phyloP scores from a whole-genome alignment of 1,284 basidiomycete genomes.

The Irpex sp. region DNA sequence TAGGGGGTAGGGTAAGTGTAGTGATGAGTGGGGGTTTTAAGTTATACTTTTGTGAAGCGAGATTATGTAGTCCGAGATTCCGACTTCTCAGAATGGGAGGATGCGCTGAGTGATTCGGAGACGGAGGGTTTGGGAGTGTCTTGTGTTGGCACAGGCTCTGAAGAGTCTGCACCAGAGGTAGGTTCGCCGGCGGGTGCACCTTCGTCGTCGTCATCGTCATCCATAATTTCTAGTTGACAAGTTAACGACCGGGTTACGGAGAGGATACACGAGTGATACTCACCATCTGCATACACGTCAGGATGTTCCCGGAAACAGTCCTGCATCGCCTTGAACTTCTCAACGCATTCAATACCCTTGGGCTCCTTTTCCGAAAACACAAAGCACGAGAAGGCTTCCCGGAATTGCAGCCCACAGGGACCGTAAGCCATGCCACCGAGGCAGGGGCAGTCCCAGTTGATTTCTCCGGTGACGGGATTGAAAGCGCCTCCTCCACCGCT shows the following conservation, averaged over 20 bases:
- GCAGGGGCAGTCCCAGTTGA: constrained; percentile 98
- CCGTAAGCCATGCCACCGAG: constrained; percentile 98
- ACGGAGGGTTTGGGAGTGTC: background rate
- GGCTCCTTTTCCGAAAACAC: constrained; percentile 93
- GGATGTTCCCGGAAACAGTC: constrained; percentile 96
- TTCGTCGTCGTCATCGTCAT: constrained; percentile 27
- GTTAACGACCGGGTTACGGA: background rate
- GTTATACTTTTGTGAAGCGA: background rate
- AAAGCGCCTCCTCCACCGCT: constrained; percentile 51
- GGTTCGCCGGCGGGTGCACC: background rate
- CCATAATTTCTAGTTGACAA: constrained; percentile 24
- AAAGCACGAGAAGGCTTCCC: constrained; percentile 97
- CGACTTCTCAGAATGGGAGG: background rate
- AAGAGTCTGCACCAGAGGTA: background rate
- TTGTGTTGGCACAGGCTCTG: background rate
- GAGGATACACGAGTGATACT: constrained; percentile 18
- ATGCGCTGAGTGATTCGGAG: background rate
- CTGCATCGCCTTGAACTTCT: constrained; percentile 98
- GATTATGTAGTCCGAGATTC: background rate
- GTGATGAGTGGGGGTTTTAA: background rate
- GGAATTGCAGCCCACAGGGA: constrained; percentile 93
- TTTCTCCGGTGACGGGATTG: constrained; percentile 95
- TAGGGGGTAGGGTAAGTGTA: background rate
- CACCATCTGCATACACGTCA: constrained; percentile 92
- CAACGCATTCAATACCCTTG: constrained; percentile 97